Percentiles rank a stretch among this genome's conserved stretches.
Evolutionary conservation across 495 filamentous ascomycete genomes (phyloP).

Genomic region (Pyrenula aspistea): DNA sequence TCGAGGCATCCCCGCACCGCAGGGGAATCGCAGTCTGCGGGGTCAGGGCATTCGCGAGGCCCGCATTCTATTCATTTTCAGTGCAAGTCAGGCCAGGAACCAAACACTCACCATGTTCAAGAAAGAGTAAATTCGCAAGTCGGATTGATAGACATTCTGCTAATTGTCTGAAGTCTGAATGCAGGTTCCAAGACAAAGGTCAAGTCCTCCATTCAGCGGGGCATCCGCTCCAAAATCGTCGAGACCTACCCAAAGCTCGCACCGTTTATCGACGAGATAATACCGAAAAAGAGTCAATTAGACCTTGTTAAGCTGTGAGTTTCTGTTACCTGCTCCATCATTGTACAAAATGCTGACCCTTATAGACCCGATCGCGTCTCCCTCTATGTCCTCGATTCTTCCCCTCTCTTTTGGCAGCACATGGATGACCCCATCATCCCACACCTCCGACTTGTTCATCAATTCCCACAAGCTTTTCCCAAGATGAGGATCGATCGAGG

Average conservation of each 20-base stretch:
- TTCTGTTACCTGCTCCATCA: slow-evolving; percentile 1
- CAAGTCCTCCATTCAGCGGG: slow-evolving; percentile 89
- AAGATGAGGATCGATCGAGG: slow-evolving; percentile 73
- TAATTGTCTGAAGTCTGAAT: slow-evolving; percentile 43
- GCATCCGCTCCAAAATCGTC: slow-evolving; percentile 66
- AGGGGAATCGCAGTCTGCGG: background rate
- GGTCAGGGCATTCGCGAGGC: background rate
- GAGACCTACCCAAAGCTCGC: slow-evolving; percentile 77
- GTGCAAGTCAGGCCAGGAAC: background rate
- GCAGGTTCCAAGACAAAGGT: slow-evolving; percentile 83
- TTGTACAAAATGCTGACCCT: background rate
- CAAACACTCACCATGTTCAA: slow-evolving; percentile 81
- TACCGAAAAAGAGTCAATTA: slow-evolving; percentile 90
- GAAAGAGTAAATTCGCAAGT: slow-evolving; percentile 54
- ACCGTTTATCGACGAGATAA: slow-evolving; percentile 84
- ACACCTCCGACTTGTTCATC: slow-evolving; percentile 66
- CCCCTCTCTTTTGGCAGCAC: slow-evolving; percentile 83
- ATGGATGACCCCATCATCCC: slow-evolving; percentile 69
- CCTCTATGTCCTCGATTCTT: slow-evolving; percentile 68
- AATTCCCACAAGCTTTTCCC: slow-evolving; percentile 33
- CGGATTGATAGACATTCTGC: slow-evolving; percentile 13
- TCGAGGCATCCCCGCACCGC: background rate
- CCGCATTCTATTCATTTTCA: background rate
- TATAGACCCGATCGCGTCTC: slow-evolving; percentile 67
- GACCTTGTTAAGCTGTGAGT: slow-evolving; percentile 73